These are phyloP conservation scores for Sclerotinia glacialis DNA, from an alignment of 2,329 filamentous ascomycete genomes.

Conservation along the genomic window DNA sequence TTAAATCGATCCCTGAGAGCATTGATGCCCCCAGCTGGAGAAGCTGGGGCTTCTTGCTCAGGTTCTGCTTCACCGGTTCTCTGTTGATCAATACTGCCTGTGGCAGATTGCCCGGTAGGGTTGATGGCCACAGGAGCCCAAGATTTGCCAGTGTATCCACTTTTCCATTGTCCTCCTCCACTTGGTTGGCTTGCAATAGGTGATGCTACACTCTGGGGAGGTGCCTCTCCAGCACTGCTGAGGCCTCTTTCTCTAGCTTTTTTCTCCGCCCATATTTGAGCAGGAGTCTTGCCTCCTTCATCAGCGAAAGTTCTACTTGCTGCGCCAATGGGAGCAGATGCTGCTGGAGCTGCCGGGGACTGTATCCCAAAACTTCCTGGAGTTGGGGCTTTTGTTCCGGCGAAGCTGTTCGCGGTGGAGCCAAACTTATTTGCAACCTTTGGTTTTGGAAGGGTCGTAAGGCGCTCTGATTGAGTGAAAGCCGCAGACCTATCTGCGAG, in stretches of 20 bases:
- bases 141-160: constrained; percentile 82
- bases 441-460: constrained; percentile 88
- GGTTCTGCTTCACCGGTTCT: constrained; percentile 58
- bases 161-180: constrained; percentile 79
- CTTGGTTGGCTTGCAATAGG: constrained; percentile 67
- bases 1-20: constrained; percentile 82
- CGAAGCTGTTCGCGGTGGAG: constrained; percentile 64
- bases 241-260: constrained; percentile 74
- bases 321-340: constrained; percentile 64
- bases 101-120: constrained; percentile 62
- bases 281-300: constrained; percentile 90
- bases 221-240: constrained; percentile 50
- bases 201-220: constrained; percentile 46
- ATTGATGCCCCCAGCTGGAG: constrained; percentile 63
- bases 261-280: constrained; percentile 96
- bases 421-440: constrained; percentile 91
- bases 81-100: constrained; percentile 53
- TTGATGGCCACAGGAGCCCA: constrained; percentile 83
- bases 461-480: constrained; percentile 72
- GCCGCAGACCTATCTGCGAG: constrained; percentile 74
- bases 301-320: constrained; percentile 94
- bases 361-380: constrained; percentile 67
- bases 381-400: constrained; percentile 83
- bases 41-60: constrained; percentile 49
- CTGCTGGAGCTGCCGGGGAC: constrained; percentile 54